phyloP scores from a whole-genome alignment of 768 basidiomycete species.

The Porpolomopsis calyptriformis region DNA sequence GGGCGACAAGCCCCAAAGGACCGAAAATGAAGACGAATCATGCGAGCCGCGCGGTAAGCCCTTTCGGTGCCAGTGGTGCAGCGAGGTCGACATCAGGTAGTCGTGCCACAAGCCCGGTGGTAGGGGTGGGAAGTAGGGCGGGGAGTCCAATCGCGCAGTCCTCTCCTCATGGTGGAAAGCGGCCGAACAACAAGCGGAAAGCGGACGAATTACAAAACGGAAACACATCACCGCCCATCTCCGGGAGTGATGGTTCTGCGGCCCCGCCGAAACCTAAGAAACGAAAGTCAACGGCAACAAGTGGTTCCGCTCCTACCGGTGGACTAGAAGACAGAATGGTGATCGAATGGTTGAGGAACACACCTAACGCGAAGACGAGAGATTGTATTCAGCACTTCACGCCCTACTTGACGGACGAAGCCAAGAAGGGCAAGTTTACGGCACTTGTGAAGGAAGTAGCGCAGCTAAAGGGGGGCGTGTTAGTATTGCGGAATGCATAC shows the following conservation, averaged over 20 bases:
- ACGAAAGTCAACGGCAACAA: slow-evolving; percentile 29
- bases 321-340: slow-evolving; percentile 58
- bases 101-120: slow-evolving; percentile 36
- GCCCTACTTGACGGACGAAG: slow-evolving; percentile 57
- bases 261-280: slow-evolving; percentile 44
- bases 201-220: slow-evolving; percentile 26
- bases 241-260: slow-evolving; percentile 18
- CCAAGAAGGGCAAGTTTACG: slow-evolving; percentile 68
- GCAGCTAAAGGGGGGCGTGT: slow-evolving; percentile 52
- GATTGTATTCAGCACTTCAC: slow-evolving; percentile 77
- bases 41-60: slow-evolving; percentile 48
- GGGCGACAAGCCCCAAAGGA: slow-evolving; percentile 73
- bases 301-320: slow-evolving; percentile 32
- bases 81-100: slow-evolving; percentile 30
- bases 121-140: slow-evolving; percentile 20
- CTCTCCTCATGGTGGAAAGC: slow-evolving; percentile 14
- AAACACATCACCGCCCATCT: slow-evolving; percentile 9
- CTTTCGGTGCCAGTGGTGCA: slow-evolving; percentile 43
- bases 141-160: slow-evolving; percentile 19
- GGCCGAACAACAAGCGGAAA: slow-evolving; percentile 33
- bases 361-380: slow-evolving; percentile 59
- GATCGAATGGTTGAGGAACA: slow-evolving; percentile 64
- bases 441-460: slow-evolving; percentile 73
- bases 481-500: slow-evolving; percentile 42
- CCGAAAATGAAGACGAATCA: slow-evolving; percentile 44